Base-by-base conservation (phyloP, 2,329 filamentous ascomycete genomes). In the Plectosphaerella sp. region DNA sequence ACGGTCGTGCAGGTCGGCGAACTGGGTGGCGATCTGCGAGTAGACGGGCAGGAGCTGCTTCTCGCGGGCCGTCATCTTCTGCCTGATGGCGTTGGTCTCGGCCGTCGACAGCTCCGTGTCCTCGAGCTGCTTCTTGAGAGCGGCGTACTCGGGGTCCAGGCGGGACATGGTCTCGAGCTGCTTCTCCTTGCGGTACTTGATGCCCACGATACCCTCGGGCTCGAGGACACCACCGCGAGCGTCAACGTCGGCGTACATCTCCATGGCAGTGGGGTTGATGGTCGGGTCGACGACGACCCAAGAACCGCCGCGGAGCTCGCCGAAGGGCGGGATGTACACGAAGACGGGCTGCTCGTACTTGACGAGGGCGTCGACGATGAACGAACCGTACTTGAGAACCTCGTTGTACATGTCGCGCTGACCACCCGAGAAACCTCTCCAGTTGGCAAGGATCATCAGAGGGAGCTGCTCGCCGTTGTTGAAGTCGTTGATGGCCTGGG, bases 361-460 rank as follows among this genome's bases (percentile, higher is more conserved):
- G 79, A 96, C 91, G 47, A 99, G 87, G 51, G 93, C 93, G 66
- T 99, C 94, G 61, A 99, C 94, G 67, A 99, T 99, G 82, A 94
- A 97, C 16, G 93, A 97, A 67, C 94, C 94, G 67, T 99, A 99
- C 80, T 99, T 99, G 73, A 99, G 85, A 15, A 99, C 94, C 76
- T 99, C 94, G 77, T 97, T 97, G 85, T 95, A 99, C 94, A 99
- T 99, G 75, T 99, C 94, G 62, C 93, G 91, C 76, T 99, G 94
- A 59, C 94, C 94, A 78, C 94, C 94, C 61, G 94, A 99, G 90
- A 99, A 99, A 79, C 94, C 94, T 85, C 94, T 88, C 94, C 94
- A 99, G 82, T 99, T 99, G 74, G 94, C 94, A 58, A 99, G 85
- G 68, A 99, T 99, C 91, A 99, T 97, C 60, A 99, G 78, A 52